Percentiles rank a stretch among this genome's conserved stretches.
phyloP scores from a whole-genome alignment of 179 eudicot species.

The Drosera spatulata region DNA sequence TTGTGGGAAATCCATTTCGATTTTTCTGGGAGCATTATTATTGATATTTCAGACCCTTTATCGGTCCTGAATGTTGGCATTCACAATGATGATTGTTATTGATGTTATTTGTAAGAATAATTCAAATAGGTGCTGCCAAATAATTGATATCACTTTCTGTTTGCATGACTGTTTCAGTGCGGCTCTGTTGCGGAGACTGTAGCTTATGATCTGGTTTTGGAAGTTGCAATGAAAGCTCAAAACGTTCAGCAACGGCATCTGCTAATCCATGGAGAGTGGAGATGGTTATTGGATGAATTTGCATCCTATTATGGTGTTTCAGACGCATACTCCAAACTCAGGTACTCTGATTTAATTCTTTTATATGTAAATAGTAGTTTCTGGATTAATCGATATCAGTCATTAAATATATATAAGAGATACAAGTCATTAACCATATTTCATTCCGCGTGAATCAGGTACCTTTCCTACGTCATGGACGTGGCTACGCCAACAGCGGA shows the following conservation, averaged over 20 bases:
- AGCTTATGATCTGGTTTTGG: slow-evolving; percentile 82
- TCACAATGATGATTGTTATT: background rate
- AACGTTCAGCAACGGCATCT: slow-evolving; percentile 86
- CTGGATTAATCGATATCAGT: no score
- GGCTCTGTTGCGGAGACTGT: slow-evolving; percentile 97
- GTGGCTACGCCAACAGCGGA: slow-evolving; percentile 99
- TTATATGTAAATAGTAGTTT: slow-evolving; percentile 2
- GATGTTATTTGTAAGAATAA: background rate
- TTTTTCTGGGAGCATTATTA: background rate
- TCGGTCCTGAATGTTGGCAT: background rate
- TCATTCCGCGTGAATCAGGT: slow-evolving; percentile 30
- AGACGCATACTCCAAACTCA: slow-evolving; percentile 80
- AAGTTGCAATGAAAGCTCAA: slow-evolving; percentile 92
- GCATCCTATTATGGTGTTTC: slow-evolving; percentile 92
- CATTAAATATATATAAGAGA: no score
- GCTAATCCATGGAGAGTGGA: slow-evolving; percentile 79
- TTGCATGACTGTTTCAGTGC: slow-evolving; percentile 34
- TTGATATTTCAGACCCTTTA: no score
- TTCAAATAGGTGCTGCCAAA: no score
- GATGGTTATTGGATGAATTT: slow-evolving; percentile 86
- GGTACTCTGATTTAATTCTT: slow-evolving; percentile 27
- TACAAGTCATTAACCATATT: background rate
- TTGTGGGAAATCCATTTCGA: background rate
- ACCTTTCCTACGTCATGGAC: slow-evolving; percentile 95
- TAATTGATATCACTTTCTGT: slow-evolving; percentile 3